Conservation (phyloP, 2,329 filamentous ascomycete genomes). For the Aspergillus glaucus region DNA sequence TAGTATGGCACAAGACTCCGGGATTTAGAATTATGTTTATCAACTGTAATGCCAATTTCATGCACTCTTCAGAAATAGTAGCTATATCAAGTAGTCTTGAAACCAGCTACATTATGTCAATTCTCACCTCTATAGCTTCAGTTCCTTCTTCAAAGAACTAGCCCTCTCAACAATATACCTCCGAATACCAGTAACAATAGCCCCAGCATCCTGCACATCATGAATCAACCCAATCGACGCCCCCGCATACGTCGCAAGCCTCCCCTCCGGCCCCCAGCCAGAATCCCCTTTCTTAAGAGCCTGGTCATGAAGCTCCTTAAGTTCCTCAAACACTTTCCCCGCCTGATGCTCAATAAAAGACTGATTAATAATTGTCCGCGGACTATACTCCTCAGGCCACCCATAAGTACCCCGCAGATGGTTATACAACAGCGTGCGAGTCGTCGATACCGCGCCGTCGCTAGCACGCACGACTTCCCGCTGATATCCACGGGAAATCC, state of each 20-base stretch:
- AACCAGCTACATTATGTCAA: too few species aligned
- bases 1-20: too few species aligned
- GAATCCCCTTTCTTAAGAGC: slow-evolving; percentile 34
- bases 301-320: slow-evolving; percentile 41
- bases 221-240: slow-evolving; percentile 42
- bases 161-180: not conserved
- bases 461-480: slow-evolving; percentile 45
- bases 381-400: slow-evolving; percentile 56
- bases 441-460: slow-evolving; percentile 50
- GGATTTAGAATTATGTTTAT: too few species aligned
- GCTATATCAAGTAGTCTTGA: too few species aligned
- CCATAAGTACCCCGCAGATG: slow-evolving; percentile 50
- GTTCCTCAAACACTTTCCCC: slow-evolving; percentile 41
- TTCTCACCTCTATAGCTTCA: too few species aligned
- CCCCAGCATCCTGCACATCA: slow-evolving; percentile 32
- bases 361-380: slow-evolving; percentile 35
- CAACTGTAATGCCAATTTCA: too few species aligned
- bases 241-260: slow-evolving; percentile 47
- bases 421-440: slow-evolving; percentile 50
- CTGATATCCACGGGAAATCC: slow-evolving; percentile 48
- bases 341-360: slow-evolving; percentile 19
- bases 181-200: slow-evolving; percentile 31
- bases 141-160: too few species aligned
- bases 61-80: too few species aligned
- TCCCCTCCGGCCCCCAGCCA: slow-evolving; percentile 45